phyloP scores from a whole-genome alignment of 1,284 basidiomycete genomes.

The Boletus smithii region DNA sequence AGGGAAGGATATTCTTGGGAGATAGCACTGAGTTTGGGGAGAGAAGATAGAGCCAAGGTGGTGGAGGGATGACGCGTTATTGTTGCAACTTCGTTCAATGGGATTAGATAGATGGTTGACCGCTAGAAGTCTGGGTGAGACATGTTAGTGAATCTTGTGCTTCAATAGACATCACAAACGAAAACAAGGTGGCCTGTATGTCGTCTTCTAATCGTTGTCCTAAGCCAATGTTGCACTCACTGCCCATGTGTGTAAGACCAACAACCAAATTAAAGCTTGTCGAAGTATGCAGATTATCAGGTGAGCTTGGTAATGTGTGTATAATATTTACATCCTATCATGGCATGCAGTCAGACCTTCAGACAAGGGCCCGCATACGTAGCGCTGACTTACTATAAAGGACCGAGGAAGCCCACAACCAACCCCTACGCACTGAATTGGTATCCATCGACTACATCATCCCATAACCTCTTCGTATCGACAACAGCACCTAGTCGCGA shows the following conservation, averaged over 20 bases:
- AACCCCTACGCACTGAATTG: conserved; percentile 13
- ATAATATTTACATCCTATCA: conserved; percentile 1
- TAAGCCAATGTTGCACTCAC: not conserved
- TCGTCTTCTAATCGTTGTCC: not conserved
- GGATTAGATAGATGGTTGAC: not conserved
- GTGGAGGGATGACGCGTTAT: not conserved
- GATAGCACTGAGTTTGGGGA: conserved; percentile 18
- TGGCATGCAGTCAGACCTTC: not conserved
- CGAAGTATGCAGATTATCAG: not conserved
- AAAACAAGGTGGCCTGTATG: not conserved
- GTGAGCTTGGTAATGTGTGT: conserved; percentile 2
- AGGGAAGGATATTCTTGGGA: conserved; percentile 22
- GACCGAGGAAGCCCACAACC: not conserved
- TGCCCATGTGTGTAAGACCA: not conserved
- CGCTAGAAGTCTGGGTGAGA: not conserved
- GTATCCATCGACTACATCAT: conserved; percentile 47
- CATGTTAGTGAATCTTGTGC: not conserved
- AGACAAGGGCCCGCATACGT: not conserved
- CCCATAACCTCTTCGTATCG: conserved; percentile 71
- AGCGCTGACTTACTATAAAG: conserved; percentile 6
- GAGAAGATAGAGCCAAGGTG: conserved; percentile 20
- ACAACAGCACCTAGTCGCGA: conserved; percentile 77
- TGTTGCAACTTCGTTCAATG: not conserved
- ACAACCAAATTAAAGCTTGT: not conserved
- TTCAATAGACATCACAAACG: too few species aligned